These are phyloP conservation scores for Caloboletus inedulis DNA, from an alignment of 1,284 basidiomycete species.

Conservation along the genomic window DNA sequence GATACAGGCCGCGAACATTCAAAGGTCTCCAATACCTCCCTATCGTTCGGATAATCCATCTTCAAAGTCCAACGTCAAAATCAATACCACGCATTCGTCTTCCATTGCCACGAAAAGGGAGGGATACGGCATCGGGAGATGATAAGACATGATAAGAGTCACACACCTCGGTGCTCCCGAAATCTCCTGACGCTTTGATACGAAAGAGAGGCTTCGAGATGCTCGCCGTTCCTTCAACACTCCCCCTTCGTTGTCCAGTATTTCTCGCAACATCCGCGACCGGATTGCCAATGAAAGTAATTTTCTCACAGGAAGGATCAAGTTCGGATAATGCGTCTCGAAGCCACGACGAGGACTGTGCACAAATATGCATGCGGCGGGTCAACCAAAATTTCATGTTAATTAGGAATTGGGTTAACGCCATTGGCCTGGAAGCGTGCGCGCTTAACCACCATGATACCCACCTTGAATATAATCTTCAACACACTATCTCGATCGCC, in stretches of 20 bases:
- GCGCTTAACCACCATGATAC: constrained; percentile 9
- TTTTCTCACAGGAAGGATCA: constrained; percentile 77
- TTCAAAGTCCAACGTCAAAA: constrained; percentile 31
- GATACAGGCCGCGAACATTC: constrained; percentile 68
- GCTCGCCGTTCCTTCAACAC: not conserved
- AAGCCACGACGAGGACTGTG: constrained; percentile 72
- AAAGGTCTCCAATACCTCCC: constrained; percentile 84
- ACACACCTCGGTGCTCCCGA: constrained; percentile 78
- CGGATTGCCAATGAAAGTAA: constrained; percentile 80
- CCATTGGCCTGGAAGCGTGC: not conserved
- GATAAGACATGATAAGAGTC: not conserved
- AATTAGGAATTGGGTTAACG: not conserved
- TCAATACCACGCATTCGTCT: not conserved
- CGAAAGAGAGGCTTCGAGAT: constrained; percentile 58
- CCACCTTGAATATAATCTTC: constrained; percentile 84
- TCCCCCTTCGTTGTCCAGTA: constrained; percentile 4
- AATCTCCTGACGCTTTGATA: constrained; percentile 74
- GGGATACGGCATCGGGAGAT: not conserved
- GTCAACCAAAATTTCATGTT: not conserved
- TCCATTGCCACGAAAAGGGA: not conserved
- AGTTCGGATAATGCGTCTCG: constrained; percentile 88
- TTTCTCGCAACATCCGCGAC: constrained; percentile 31
- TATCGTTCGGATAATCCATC: constrained; percentile 93
- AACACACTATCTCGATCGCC: constrained; percentile 49
- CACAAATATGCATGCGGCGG: not conserved